A percentile compares a stretch with the other conserved stretches of the same genome.
These are phyloP conservation scores for Stenogyne calaminthoides DNA, from an alignment of 305 asterid species.

Conservation along the genomic window DNA sequence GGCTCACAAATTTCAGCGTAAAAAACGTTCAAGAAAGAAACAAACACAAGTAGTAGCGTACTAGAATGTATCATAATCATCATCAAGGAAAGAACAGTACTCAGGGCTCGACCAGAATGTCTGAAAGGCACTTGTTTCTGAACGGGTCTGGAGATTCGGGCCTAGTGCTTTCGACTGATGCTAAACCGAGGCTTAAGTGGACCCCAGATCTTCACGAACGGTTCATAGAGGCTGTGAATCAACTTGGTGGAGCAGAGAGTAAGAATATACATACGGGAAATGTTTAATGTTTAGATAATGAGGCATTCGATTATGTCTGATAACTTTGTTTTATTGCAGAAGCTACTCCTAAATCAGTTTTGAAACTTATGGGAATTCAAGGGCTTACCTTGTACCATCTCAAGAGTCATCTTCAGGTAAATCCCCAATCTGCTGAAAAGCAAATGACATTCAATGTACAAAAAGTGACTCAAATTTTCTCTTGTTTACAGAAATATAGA, in stretches of 20 bases:
- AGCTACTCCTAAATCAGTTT: slow-evolving; percentile 95
- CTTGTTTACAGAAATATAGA: slow-evolving; percentile 70
- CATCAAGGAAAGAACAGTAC: slow-evolving; percentile 60
- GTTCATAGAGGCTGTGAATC: slow-evolving; percentile 93
- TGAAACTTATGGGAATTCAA: slow-evolving; percentile 96
- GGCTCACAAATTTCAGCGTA: slow-evolving; percentile 40
- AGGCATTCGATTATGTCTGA: slow-evolving; percentile 20
- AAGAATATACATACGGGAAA: slow-evolving; percentile 35
- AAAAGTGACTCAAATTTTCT: slow-evolving; percentile 25
- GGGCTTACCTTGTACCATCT: slow-evolving; percentile 91
- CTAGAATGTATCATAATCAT: slow-evolving; percentile 79
- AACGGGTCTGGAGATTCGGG: slow-evolving; percentile 64
- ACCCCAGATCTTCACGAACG: slow-evolving; percentile 88
- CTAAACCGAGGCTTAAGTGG: slow-evolving; percentile 97
- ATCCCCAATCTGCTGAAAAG: neutral
- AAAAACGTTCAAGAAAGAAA: slow-evolving; percentile 34
- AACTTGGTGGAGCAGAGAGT: slow-evolving; percentile 98
- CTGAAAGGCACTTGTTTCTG: slow-evolving; percentile 77
- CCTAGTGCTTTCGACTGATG: slow-evolving; percentile 92
- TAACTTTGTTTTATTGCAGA: slow-evolving; percentile 54
- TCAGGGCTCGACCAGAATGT: slow-evolving; percentile 63
- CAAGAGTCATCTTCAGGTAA: slow-evolving; percentile 98
- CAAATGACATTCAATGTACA: neutral
- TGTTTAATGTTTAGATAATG: slow-evolving; percentile 16
- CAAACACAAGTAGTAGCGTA: slow-evolving; percentile 27